phyloP scores from a whole-genome alignment of 1,284 basidiomycete genomes.

The Ceratobasidium sp. region DNA sequence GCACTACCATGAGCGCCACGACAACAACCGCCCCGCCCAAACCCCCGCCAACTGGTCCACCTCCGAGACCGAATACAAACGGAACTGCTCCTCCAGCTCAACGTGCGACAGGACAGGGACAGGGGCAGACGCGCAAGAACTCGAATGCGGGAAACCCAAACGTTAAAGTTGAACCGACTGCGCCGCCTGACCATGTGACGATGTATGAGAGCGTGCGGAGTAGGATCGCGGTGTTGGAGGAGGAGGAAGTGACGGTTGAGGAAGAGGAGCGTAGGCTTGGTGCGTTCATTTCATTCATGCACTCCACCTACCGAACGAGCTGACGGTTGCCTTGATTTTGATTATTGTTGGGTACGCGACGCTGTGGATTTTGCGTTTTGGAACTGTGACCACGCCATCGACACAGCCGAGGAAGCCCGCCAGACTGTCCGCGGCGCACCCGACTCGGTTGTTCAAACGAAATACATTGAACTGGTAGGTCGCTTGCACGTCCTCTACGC shows the following conservation, averaged over 20 bases:
- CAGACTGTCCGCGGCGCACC: conserved; percentile 82
- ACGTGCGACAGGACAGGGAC: conserved; percentile 4
- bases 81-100: conserved; percentile 15
- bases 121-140: conserved; percentile 36
- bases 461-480: conserved; percentile 85
- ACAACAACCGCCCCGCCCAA: conserved; percentile 51
- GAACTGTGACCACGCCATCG: not conserved
- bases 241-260: conserved; percentile 84
- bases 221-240: conserved; percentile 85
- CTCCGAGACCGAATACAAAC: conserved; percentile 57
- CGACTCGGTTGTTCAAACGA: conserved; percentile 81
- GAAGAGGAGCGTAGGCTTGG: conserved; percentile 82
- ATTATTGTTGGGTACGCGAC: not conserved
- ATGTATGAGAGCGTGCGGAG: conserved; percentile 89
- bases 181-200: conserved; percentile 79
- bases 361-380: conserved; percentile 11
- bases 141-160: conserved; percentile 32
- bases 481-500: conserved; percentile 40
- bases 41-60: conserved; percentile 69
- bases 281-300: conserved; percentile 59
- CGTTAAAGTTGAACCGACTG: conserved; percentile 60
- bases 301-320: not conserved
- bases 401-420: conserved; percentile 84
- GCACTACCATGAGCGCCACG: conserved; percentile 37
- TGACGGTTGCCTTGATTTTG: conserved; percentile 25